phyloP scores from a whole-genome alignment of 164 flowering plant genomes.

The Aristolochia contorta region DNA sequence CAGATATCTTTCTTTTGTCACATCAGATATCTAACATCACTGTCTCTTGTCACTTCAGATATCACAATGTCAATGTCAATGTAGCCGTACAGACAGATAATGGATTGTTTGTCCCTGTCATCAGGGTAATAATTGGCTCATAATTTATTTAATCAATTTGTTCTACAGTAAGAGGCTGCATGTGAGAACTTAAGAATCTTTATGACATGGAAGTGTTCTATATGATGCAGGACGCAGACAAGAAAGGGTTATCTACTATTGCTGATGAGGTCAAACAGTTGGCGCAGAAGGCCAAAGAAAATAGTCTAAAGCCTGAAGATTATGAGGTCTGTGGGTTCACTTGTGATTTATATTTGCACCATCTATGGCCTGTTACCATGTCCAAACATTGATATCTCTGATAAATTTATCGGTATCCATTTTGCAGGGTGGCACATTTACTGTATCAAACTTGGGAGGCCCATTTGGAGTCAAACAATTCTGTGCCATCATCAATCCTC shows the following conservation, averaged over 20 bases:
- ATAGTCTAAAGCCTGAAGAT: slow-evolving; percentile 86
- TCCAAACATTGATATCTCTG: not conserved
- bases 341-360: too few species aligned
- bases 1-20: not conserved
- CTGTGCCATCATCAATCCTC: slow-evolving; percentile 89
- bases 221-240: slow-evolving; percentile 83
- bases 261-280: slow-evolving; percentile 70
- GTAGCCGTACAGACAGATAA: slow-evolving; percentile 96
- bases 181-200: not conserved
- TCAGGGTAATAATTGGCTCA: slow-evolving; percentile 33
- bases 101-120: slow-evolving; percentile 84
- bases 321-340: slow-evolving; percentile 52
- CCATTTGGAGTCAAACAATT: slow-evolving; percentile 92
- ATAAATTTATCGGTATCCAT: not conserved
- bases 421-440: slow-evolving; percentile 89
- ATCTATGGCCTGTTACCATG: too few species aligned
- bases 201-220: not conserved
- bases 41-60: slow-evolving; percentile 31
- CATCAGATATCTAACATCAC: not conserved
- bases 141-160: slow-evolving; percentile 5
- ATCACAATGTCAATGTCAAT: slow-evolving; percentile 66
- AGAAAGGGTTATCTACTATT: slow-evolving; percentile 81
- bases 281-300: slow-evolving; percentile 84
- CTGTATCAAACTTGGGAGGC: slow-evolving; percentile 90
- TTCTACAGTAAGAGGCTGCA: not conserved